Percentiles rank a stretch among this genome's conserved stretches.
Evolutionary conservation across 345 rosid genomes (phyloP).

Genomic region (Dovyalis caffra): DNA sequence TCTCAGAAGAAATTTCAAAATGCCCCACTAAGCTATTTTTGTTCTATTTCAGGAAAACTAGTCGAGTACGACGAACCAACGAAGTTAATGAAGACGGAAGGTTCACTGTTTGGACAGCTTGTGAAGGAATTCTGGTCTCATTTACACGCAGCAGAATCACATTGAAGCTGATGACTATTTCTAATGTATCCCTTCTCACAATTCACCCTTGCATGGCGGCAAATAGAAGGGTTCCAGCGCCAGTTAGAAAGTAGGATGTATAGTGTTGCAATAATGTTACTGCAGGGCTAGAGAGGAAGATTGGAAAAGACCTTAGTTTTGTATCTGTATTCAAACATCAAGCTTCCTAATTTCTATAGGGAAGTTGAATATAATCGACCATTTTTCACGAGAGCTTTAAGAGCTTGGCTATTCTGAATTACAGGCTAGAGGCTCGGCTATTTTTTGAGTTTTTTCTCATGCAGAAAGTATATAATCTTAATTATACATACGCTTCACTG

Average conservation of each 20-base stretch:
- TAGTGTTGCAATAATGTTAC: background rate
- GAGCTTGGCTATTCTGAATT: background rate
- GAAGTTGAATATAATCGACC: background rate
- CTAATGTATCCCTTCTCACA: too few relatives aligned
- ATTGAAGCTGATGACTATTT: conserved; percentile 15
- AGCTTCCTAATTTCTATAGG: background rate
- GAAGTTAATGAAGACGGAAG: conserved; percentile 65
- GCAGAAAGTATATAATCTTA: too few relatives aligned
- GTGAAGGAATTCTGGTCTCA: conserved; percentile 92
- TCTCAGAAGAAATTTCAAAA: too few relatives aligned
- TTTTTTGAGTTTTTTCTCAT: too few relatives aligned
- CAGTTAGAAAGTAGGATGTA: background rate
- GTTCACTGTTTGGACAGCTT: conserved; percentile 73
- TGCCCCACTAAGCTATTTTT: background rate
- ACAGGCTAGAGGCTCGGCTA: too few relatives aligned
- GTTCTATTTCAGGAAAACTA: conserved; percentile 48
- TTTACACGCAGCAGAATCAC: conserved; percentile 52
- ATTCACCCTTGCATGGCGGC: background rate
- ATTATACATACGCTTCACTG: too few relatives aligned
- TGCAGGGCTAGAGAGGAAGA: background rate
- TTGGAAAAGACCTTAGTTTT: background rate
- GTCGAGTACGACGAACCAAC: conserved; percentile 79
- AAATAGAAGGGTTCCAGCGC: background rate
- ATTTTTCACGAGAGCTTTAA: background rate
- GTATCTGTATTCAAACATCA: background rate